Base-by-base conservation (phyloP, 768 basidiomycete genomes). In the Lactarius tabidus region DNA sequence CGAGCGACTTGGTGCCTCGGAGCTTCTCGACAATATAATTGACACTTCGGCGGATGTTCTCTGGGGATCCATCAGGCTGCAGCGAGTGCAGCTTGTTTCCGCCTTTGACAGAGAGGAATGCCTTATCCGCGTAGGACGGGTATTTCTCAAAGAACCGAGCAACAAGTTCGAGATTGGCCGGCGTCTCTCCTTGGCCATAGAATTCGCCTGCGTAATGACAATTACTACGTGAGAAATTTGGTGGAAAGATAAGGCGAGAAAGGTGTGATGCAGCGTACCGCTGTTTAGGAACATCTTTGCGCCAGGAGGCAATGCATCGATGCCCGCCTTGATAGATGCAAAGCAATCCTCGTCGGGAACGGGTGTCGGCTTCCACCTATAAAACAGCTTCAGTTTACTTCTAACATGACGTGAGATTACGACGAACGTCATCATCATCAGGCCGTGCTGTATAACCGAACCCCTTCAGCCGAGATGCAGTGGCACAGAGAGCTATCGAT, bases 281-380 rank as follows among this genome's bases (percentile, higher is more conserved):
- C 78, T 80, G 69, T 85, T 85, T 67, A 86, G 65, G 56, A 84
- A 67, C 70, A 82, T 79, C 71, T 84, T 84, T 36, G 73, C 74
- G 18, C 79, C 81, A 0, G 75, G 67, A 1, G 80, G 80, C 38
- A 81, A 70, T 0, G 76, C 72, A 41, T 80, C 76, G 63, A 83
- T 70, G 6, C 79, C 80, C 14, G 79, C 80, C 71, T 83, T 84
- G 76, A 89, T 87, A 2, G 84, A 77, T 26, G 80, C 83, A 66
- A 90, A 88, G 10, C 82, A 82, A 38, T 84, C 79, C 60, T 85
- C 85, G 62, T 89, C 86, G 1, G 83, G 75, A 38, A 80, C 74
- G 12, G 78, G 77, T 20, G 70, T 74, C 12, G 80, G 76, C 18
- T 70, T 80, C 85, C 80, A 83, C 29, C 48, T 60, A 26, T 10